phyloP scores from a whole-genome alignment of 1,139 yeast genomes.

The Magnusiomyces suaveolens region DNA sequence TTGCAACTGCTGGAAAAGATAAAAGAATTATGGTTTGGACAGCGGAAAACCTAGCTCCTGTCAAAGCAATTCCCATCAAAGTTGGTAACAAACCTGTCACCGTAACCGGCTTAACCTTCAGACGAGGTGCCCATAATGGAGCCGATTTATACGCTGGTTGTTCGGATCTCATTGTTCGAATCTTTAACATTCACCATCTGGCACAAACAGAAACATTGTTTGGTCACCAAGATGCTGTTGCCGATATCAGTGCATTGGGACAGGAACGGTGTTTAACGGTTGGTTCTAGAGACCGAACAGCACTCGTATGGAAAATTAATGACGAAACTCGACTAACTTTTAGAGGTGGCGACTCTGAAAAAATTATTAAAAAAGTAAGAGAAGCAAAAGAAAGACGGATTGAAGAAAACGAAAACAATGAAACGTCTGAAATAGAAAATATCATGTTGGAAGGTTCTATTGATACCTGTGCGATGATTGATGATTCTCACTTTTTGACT shows the following conservation, averaged over 20 bases:
- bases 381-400: not conserved
- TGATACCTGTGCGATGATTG: conserved; percentile 84
- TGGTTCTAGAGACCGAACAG: conserved; percentile 90
- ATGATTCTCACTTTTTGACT: conserved; percentile 84
- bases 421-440: not conserved
- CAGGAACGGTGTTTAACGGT: conserved; percentile 92
- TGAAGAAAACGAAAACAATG: not conserved
- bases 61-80: conserved; percentile 65
- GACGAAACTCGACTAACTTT: conserved; percentile 91
- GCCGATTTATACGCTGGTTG: conserved; percentile 89
- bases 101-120: conserved; percentile 63
- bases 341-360: conserved; percentile 68
- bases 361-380: conserved; percentile 25
- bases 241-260: conserved; percentile 67
- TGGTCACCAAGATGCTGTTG: conserved; percentile 89
- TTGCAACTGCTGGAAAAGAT: conserved; percentile 88
- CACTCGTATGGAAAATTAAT: conserved; percentile 91
- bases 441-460: conserved; percentile 69
- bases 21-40: conserved; percentile 78
- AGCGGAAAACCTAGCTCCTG: conserved; percentile 60
- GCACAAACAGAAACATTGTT: conserved; percentile 83
- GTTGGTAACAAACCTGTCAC: conserved; percentile 49
- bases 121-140: conserved; percentile 44
- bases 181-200: conserved; percentile 75
- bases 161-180: conserved; percentile 82